Evolutionary conservation across 495 filamentous ascomycete genomes (phyloP), one percentile per base, ranked within the genome.

Genomic region (Lentithecium fluviatile): DNA sequence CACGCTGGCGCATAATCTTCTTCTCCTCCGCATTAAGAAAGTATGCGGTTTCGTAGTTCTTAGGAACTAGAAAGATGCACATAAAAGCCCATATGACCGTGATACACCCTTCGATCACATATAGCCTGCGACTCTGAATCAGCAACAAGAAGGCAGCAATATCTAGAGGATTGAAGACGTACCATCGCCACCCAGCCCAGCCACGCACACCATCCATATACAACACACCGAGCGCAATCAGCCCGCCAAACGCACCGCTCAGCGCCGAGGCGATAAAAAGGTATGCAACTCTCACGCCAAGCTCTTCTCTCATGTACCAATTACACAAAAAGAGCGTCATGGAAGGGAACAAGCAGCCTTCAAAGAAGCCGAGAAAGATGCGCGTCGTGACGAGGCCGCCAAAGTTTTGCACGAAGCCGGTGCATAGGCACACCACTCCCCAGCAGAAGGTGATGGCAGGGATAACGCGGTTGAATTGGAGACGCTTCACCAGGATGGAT

Each of bases 81-180:
- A 64, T 19, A 12, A 34, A 43, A 21, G 72, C 72, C 36, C 69
- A 64, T 13, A 68, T 56, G 36, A 77, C 56, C 10, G 74, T 76
- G 24, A 72, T 70, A 10, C 70, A 48, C 20, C 75, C 74, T 64
- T 77, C 74, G 38, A 77, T 69, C 42, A 77, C 72, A 42, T 74
- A 77, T 12, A 75, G 50, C 73, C 74, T 76, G 36, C 7, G 1
- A 12, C 15, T 11, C 25, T 37, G 53, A 0, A 21, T 25, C 24
- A 45, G 24, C 17, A 21, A 45, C 7, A 15, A 3, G 50, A 36
- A 49, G 26, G 21, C 19, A 8, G 25, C n/a, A 20, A 12, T n/a
- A 13, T 20, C 19, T 15, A 13, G 52, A 2, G 7, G 40, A 10
- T 21, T 42, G 10, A 37, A 15, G 40, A 56, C 64, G 51, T 38